Evolutionary conservation across 2,329 filamentous ascomycete genomes (phyloP).

Genomic region (Alternaria gaisen): DNA sequence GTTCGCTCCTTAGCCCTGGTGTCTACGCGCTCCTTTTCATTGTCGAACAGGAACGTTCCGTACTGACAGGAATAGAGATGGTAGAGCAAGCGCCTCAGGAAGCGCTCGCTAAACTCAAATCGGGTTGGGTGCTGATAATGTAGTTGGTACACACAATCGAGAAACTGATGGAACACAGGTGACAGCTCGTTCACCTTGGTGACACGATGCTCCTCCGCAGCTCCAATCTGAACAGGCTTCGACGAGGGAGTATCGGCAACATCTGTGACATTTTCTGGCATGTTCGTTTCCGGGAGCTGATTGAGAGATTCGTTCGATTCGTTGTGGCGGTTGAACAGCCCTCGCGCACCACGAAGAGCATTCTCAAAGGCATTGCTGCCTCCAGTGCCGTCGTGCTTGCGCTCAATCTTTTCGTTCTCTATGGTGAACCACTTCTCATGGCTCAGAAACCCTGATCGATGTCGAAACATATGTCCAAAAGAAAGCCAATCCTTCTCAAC

Average conservation of each 20-base stretch:
- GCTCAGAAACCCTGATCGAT: conserved; percentile 86
- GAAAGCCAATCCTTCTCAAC: conserved; percentile 98
- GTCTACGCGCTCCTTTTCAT: conserved; percentile 84
- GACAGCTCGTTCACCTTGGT: conserved; percentile 91
- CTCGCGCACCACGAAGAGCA: conserved; percentile 82
- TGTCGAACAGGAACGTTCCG: conserved; percentile 95
- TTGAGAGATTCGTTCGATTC: conserved; percentile 69
- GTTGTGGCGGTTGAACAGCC: conserved; percentile 86
- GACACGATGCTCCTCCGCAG: conserved; percentile 68
- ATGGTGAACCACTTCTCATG: conserved; percentile 94
- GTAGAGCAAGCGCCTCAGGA: conserved; percentile 86
- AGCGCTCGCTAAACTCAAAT: conserved; percentile 97
- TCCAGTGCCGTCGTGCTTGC: conserved; percentile 40
- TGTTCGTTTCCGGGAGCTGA: conserved; percentile 62
- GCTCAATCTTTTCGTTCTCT: conserved; percentile 79
- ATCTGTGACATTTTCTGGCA: conserved; percentile 61
- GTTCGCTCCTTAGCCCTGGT: conserved; percentile 74
- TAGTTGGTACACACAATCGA: conserved; percentile 93
- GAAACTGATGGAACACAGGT: conserved; percentile 96
- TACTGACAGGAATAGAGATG: conserved; percentile 97
- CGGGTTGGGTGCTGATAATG: conserved; percentile 83
- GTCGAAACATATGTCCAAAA: conserved; percentile 96
- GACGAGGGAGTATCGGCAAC: conserved; percentile 51
- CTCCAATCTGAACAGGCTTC: conserved; percentile 48
- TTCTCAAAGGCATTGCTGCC: conserved; percentile 83